Percentiles rank a stretch among this genome's conserved stretches.
These are phyloP conservation scores for Heracleum sosnowskyi DNA, from an alignment of 129 eudicot genomes.

Conservation along the genomic window DNA sequence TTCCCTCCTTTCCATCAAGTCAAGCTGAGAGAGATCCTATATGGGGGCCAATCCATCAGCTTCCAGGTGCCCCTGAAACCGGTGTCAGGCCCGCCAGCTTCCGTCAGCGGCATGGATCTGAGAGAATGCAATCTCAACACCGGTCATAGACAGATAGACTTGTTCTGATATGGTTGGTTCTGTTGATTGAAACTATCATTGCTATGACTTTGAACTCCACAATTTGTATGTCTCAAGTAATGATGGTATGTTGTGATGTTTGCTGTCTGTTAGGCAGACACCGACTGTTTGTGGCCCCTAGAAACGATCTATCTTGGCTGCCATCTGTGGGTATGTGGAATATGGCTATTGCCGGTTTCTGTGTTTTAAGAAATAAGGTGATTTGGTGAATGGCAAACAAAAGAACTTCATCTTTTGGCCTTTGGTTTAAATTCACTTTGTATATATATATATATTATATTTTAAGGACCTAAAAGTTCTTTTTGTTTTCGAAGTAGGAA, in stretches of 20 bases:
- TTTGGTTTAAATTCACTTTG: background rate
- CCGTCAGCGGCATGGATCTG: conserved; percentile 68
- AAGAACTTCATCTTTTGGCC: background rate
- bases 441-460: background rate
- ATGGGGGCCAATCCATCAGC: conserved; percentile 52
- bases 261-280: conserved; percentile 24
- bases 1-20: conserved; percentile 24
- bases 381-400: conserved; percentile 1
- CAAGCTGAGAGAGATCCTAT: conserved; percentile 44
- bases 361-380: conserved; percentile 27
- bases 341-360: conserved; percentile 35
- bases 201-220: conserved; percentile 36
- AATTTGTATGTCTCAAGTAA: conserved; percentile 34
- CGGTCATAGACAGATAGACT: conserved; percentile 29
- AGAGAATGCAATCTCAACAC: conserved; percentile 66
- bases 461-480: background rate
- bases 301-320: conserved; percentile 25
- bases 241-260: conserved; percentile 27
- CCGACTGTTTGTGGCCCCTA: conserved; percentile 34
- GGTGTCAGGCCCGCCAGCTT: conserved; percentile 31
- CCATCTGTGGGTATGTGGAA: conserved; percentile 33
- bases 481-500: too few species aligned
- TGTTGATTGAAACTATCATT: conserved; percentile 25
- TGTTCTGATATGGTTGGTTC: background rate
- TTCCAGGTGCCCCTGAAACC: conserved; percentile 34